phyloP scores from a whole-genome alignment of 768 basidiomycete species.

The Chiua virens region DNA sequence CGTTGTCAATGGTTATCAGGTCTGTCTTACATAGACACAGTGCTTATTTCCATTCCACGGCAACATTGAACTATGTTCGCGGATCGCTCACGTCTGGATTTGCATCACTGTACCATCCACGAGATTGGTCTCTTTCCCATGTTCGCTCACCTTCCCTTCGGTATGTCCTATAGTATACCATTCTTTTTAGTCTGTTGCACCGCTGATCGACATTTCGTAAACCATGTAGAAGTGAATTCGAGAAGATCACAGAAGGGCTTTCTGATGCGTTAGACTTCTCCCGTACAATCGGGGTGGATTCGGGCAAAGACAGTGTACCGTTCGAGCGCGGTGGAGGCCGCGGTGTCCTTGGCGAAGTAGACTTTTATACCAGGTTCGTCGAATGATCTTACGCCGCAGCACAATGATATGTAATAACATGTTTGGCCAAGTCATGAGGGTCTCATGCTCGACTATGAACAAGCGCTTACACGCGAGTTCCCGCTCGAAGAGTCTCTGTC shows the following conservation, averaged over 20 bases:
- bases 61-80: constrained; percentile 92
- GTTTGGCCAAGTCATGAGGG: constrained; percentile 74
- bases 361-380: constrained; percentile 85
- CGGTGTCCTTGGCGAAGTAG: constrained; percentile 80
- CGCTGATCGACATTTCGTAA: constrained; percentile 13
- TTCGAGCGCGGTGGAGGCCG: constrained; percentile 75
- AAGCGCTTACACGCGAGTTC: constrained; percentile 80
- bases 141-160: constrained; percentile 80
- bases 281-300: constrained; percentile 78
- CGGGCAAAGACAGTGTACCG: constrained; percentile 40
- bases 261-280: constrained; percentile 94
- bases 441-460: constrained; percentile 88
- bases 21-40: constrained; percentile 38
- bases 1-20: neutral
- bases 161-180: constrained; percentile 39
- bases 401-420: neutral
- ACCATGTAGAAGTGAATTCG: constrained; percentile 68
- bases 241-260: constrained; percentile 78
- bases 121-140: constrained; percentile 89
- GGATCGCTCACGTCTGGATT: constrained; percentile 89
- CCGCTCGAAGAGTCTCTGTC: constrained; percentile 35
- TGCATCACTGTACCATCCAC: constrained; percentile 87
- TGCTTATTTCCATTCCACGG: constrained; percentile 94
- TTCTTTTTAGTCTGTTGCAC: neutral
- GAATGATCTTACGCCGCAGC: neutral